Conservation (phyloP, 306 rosid genomes). For the Casuarina cunninghamiana region DNA sequence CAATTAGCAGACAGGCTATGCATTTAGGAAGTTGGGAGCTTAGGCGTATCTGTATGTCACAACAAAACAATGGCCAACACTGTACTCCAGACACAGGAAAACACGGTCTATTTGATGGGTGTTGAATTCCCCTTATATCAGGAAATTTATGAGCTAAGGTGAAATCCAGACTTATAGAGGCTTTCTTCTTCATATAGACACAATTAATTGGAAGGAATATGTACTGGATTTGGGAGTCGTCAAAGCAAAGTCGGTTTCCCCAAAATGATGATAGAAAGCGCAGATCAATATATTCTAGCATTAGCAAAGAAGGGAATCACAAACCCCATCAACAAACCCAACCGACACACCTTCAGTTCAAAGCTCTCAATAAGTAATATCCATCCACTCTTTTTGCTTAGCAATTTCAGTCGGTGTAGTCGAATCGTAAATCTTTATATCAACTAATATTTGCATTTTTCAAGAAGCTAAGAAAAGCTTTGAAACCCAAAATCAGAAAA, state of each 20-base stretch:
- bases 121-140: background rate
- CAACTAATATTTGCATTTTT: background rate
- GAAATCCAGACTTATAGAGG: background rate
- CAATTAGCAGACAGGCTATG: background rate
- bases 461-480: background rate
- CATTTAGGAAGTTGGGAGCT: background rate
- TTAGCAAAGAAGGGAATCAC: background rate
- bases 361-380: background rate
- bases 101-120: background rate
- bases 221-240: background rate
- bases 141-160: background rate
- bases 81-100: background rate
- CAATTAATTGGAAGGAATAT: background rate
- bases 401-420: background rate
- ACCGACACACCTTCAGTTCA: background rate
- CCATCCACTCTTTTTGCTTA: background rate
- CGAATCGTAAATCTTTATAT: background rate
- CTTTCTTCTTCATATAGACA: background rate
- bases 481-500: background rate
- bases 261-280: background rate
- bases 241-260: background rate
- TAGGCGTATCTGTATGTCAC: background rate
- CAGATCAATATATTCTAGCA: background rate
- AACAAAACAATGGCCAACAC: background rate
- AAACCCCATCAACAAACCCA: background rate